Conservation (phyloP, 495 filamentous ascomycete genomes). For the Neurospora sp. region DNA sequence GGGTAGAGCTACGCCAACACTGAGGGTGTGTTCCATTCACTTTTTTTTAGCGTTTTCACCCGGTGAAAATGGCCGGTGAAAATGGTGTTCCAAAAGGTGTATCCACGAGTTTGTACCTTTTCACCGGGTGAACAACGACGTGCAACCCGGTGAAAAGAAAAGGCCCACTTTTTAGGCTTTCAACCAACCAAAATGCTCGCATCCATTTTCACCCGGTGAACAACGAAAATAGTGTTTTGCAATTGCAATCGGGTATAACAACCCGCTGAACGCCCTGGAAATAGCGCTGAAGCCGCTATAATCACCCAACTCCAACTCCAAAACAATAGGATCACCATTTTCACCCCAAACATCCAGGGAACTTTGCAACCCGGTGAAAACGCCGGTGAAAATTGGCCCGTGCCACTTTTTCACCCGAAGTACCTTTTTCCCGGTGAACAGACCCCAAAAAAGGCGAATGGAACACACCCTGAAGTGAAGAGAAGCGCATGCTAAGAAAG, state of each 20-base stretch:
- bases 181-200: not conserved
- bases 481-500: too few species aligned
- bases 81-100: not conserved
- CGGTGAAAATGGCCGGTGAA: not conserved
- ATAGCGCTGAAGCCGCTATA: not conserved
- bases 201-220: not conserved
- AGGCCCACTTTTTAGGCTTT: not conserved
- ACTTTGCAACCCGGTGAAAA: not conserved
- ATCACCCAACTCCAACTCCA: too few species aligned
- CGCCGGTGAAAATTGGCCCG: not conserved
- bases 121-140: too few species aligned
- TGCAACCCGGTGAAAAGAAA: not conserved
- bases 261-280: not conserved
- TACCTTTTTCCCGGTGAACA: not conserved
- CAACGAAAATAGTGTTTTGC: not conserved
- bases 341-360: too few species aligned
- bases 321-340: too few species aligned
- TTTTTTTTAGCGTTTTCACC: not conserved
- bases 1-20: too few species aligned
- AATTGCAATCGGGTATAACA: too few species aligned
- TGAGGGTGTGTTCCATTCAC: not conserved
- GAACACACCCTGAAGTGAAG: too few species aligned
- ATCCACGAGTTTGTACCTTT: too few species aligned
- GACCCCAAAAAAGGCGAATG: too few species aligned
- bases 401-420: not conserved